phyloP scores from a whole-genome alignment of 345 rosid species.

The Zanthoxylum bungeanum region DNA sequence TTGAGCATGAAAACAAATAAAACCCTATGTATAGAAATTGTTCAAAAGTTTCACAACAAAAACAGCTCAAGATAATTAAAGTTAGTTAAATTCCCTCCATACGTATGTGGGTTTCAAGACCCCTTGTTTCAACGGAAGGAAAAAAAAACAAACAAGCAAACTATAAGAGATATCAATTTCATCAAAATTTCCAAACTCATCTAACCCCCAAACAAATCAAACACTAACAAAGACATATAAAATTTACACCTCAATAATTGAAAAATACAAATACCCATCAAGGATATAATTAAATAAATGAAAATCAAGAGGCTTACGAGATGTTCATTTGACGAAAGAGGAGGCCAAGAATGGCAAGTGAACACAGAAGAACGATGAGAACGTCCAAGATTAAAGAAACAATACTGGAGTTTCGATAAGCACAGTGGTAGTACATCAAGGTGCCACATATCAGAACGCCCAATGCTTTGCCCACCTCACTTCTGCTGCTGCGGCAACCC shows the following conservation, averaged over 20 bases:
- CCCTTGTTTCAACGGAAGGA: background rate
- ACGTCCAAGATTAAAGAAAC: constrained; percentile 85
- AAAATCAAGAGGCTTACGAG: constrained; percentile 40
- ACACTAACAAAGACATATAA: background rate
- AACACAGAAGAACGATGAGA: constrained; percentile 91
- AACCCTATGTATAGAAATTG: background rate
- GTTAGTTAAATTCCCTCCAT: too few relatives aligned
- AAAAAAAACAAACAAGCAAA: background rate
- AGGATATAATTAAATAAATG: background rate
- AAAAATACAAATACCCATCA: background rate
- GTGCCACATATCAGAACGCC: constrained; percentile 63
- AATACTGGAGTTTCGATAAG: constrained; percentile 68
- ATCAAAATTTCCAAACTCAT: background rate
- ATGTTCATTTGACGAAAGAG: constrained; percentile 93
- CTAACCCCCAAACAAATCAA: background rate
- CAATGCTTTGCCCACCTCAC: constrained; percentile 54
- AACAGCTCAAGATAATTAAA: background rate
- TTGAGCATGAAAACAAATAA: background rate
- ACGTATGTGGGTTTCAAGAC: background rate
- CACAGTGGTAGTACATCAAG: constrained; percentile 84
- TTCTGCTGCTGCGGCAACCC: constrained; percentile 19
- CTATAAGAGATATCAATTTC: background rate
- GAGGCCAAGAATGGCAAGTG: constrained; percentile 98
- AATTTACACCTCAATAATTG: background rate
- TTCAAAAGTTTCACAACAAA: background rate